phyloP scores from a whole-genome alignment of 805 yeast genomes.

The Wickerhamia fluorescens region DNA sequence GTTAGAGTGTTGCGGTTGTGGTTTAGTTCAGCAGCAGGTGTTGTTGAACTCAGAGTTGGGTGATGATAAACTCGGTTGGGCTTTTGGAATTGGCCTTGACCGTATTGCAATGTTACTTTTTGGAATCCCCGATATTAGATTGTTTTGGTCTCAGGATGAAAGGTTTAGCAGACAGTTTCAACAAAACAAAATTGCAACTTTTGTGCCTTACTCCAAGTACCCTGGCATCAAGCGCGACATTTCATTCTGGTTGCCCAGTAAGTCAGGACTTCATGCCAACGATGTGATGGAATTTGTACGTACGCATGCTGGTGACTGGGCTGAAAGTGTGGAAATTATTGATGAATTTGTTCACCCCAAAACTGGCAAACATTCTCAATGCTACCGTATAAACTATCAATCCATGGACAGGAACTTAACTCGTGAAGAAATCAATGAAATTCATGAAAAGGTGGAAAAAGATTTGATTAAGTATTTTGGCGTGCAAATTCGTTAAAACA shows the following conservation, averaged over 20 bases:
- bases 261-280: slow-evolving; percentile 58
- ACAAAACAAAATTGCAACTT: slow-evolving; percentile 57
- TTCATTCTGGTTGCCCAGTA: slow-evolving; percentile 78
- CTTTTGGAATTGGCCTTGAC: slow-evolving; percentile 94
- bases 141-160: slow-evolving; percentile 84
- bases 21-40: slow-evolving; percentile 77
- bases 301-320: slow-evolving; percentile 75
- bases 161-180: slow-evolving; percentile 70
- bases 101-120: slow-evolving; percentile 92
- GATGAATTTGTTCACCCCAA: slow-evolving; percentile 87
- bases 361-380: slow-evolving; percentile 66
- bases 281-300: slow-evolving; percentile 94
- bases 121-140: slow-evolving; percentile 90
- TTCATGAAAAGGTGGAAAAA: slow-evolving; percentile 60
- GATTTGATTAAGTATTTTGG: slow-evolving; percentile 46
- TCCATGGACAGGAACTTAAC: slow-evolving; percentile 92
- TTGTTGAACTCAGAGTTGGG: slow-evolving; percentile 61
- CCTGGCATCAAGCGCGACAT: slow-evolving; percentile 85
- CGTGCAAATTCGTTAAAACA: slow-evolving; percentile 48
- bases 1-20: slow-evolving; percentile 97
- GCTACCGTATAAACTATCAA: slow-evolving; percentile 88
- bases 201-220: slow-evolving; percentile 83
- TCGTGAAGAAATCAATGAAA: slow-evolving; percentile 70
- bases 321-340: slow-evolving; percentile 72
- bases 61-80: slow-evolving; percentile 79